phyloP scores from a whole-genome alignment of 495 filamentous ascomycete species.

The Penicillium lagena region DNA sequence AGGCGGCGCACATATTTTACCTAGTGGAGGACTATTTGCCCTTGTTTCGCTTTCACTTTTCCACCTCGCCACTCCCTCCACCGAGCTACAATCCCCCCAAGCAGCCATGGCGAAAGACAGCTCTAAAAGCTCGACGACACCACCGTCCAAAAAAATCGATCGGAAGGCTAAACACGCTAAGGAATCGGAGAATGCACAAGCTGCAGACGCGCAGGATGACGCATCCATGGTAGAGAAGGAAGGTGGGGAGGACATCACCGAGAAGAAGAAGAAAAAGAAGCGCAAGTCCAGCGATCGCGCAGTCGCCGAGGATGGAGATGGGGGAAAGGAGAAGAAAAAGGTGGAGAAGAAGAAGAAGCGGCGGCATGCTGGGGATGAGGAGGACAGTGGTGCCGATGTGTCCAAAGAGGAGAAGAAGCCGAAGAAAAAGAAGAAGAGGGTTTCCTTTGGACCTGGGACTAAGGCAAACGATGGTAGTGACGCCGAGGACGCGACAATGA shows the following conservation, averaged over 20 bases:
- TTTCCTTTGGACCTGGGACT: conserved; percentile 68
- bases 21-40: too few species aligned
- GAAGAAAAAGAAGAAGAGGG: conserved; percentile 53
- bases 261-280: conserved; percentile 18
- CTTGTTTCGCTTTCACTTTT: too few species aligned
- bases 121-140: conserved; percentile 21
- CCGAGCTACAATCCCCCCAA: neutral
- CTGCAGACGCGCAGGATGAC: neutral
- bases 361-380: conserved; percentile 8
- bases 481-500: neutral
- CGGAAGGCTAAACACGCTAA: conserved; percentile 65
- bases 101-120: conserved; percentile 13
- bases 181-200: conserved; percentile 28
- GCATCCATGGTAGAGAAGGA: conserved; percentile 13
- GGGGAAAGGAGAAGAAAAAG: conserved; percentile 10
- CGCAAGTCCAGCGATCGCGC: conserved; percentile 1
- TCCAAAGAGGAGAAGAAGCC: conserved; percentile 8
- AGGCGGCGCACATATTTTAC: neutral
- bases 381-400: neutral
- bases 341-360: conserved; percentile 15
- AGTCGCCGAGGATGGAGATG: neutral
- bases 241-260: conserved; percentile 4
- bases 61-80: too few species aligned
- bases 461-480: conserved; percentile 51
- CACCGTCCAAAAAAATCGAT: conserved; percentile 73